Conservation (phyloP, 805 yeast genomes). For the Zygosaccharomyces lentus region DNA sequence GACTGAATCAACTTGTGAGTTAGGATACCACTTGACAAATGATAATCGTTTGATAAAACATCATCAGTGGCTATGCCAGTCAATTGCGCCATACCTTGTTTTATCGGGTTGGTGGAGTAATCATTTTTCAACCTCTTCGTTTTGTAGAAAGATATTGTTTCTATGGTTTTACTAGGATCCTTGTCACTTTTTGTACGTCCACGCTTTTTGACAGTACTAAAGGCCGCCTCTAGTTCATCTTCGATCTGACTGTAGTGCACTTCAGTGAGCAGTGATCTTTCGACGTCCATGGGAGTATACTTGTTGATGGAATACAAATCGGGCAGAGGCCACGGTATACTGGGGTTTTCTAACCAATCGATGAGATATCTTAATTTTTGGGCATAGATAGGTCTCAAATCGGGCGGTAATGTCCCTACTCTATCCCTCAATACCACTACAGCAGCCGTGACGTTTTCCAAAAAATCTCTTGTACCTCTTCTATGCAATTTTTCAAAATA, state of each 20-base stretch:
- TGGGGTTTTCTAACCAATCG: conserved; percentile 52
- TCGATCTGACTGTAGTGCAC: conserved; percentile 51
- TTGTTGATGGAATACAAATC: conserved; percentile 59
- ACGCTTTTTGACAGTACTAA: conserved; percentile 29
- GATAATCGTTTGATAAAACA: conserved; percentile 36
- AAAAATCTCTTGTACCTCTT: conserved; percentile 39
- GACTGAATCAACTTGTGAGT: conserved; percentile 63
- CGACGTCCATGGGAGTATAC: conserved; percentile 72
- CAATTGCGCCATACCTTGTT: conserved; percentile 45
- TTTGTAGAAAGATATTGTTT: conserved; percentile 44
- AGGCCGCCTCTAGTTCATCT: conserved; percentile 42
- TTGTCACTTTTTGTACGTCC: conserved; percentile 18
- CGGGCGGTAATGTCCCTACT: conserved; percentile 79
- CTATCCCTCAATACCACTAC: conserved; percentile 75
- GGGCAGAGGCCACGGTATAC: conserved; percentile 71
- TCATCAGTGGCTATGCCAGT: conserved; percentile 48
- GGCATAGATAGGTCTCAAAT: conserved; percentile 66
- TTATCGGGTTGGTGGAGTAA: conserved; percentile 66
- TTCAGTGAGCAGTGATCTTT: conserved; percentile 68
- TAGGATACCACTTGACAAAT: conserved; percentile 39
- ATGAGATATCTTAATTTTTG: conserved; percentile 59
- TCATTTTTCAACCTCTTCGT: conserved; percentile 59
- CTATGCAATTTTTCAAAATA: conserved; percentile 40
- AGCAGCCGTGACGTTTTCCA: conserved; percentile 73
- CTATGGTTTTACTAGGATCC: conserved; percentile 7